Percentiles rank a stretch among this genome's conserved stretches.
Conservation (phyloP, 129 eudicot genomes). For the Smallanthus sonchifolius region DNA sequence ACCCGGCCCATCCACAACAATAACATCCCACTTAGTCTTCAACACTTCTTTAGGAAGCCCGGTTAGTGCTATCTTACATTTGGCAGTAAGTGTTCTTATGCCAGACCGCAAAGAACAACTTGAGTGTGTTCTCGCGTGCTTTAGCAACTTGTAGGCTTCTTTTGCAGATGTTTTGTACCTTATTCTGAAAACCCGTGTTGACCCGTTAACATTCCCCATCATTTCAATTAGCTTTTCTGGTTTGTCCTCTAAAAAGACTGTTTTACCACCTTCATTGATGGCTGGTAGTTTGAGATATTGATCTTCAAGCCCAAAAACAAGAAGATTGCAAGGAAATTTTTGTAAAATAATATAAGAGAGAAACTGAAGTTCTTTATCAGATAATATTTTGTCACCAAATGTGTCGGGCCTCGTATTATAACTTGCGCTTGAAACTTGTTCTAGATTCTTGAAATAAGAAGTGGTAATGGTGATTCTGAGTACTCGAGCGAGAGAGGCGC, state of each 20-base stretch:
- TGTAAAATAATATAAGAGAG: conserved; percentile 43
- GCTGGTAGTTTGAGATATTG: conserved; percentile 48
- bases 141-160: conserved; percentile 75
- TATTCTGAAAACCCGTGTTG: conserved; percentile 35
- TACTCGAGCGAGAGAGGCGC: conserved; percentile 51
- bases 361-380: conserved; percentile 53
- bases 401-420: not conserved
- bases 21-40: conserved; percentile 66
- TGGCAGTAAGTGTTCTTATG: conserved; percentile 28
- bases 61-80: conserved; percentile 54
- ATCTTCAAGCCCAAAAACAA: conserved; percentile 67
- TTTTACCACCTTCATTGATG: conserved; percentile 54
- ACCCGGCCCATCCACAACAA: conserved; percentile 83
- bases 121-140: conserved; percentile 57
- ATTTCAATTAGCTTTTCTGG: conserved; percentile 33
- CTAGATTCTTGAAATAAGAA: conserved; percentile 28
- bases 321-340: conserved; percentile 79
- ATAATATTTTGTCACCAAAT: conserved; percentile 20
- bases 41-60: conserved; percentile 58
- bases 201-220: conserved; percentile 13
- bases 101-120: conserved; percentile 40
- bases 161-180: conserved; percentile 54
- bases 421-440: conserved; percentile 5
- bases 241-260: conserved; percentile 64
- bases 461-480: conserved; percentile 42